Conservation (phyloP, 371 early-diverging fungal genomes). For the Mortierella sp. region DNA sequence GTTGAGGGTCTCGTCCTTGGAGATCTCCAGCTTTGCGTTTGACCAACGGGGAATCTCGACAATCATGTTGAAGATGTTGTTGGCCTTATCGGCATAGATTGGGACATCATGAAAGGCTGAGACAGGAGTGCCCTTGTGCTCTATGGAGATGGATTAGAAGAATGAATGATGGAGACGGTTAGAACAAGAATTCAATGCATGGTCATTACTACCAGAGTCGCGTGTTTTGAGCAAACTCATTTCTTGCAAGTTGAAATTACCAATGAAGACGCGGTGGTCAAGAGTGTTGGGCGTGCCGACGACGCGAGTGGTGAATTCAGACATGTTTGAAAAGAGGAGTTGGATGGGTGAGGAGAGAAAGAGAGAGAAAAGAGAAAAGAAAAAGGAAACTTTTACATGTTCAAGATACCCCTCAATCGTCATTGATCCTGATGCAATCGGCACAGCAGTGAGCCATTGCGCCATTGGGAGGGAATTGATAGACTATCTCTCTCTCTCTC, state of each 20-base stretch:
- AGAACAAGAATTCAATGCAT: not conserved
- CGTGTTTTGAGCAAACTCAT: not conserved
- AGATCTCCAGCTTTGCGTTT: conserved; percentile 99
- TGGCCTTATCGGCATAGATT: conserved; percentile 87
- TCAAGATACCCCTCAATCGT: conserved; percentile 19
- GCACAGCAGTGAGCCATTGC: conserved; percentile 1
- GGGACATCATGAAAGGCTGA: conserved; percentile 99
- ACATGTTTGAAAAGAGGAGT: conserved; percentile 53
- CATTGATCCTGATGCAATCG: not conserved
- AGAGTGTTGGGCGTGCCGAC: conserved; percentile 91
- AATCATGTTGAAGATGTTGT: conserved; percentile 94
- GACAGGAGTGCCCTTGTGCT: conserved; percentile 78
- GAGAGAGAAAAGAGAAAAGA: conserved; percentile 24
- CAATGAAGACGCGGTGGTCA: conserved; percentile 89
- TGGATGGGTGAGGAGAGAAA: conserved; percentile 6
- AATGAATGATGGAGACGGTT: not conserved
- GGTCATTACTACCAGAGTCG: not conserved
- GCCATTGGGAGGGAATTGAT: not conserved
- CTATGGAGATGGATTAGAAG: conserved; percentile 40
- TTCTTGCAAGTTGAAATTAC: conserved; percentile 58
- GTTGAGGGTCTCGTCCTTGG: conserved; percentile 94
- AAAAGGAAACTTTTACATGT: conserved; percentile 5
- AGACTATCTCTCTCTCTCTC: not conserved
- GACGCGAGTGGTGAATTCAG: conserved; percentile 77
- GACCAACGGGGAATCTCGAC: conserved; percentile 99